Evolutionary conservation across 306 rosid genomes (phyloP).

Genomic region (Quercus agrifolia): DNA sequence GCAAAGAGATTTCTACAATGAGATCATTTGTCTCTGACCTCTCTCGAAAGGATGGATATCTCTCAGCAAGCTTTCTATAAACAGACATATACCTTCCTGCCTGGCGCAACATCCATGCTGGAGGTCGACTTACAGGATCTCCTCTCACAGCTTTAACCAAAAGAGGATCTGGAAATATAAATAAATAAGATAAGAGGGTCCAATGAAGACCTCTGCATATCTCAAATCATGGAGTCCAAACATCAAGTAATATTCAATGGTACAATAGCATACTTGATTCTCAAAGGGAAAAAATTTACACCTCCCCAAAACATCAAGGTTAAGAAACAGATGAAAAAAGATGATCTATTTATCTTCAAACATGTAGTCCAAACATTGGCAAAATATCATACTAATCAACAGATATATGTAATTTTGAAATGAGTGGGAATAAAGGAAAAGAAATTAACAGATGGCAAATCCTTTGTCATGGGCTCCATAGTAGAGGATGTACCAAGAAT

Average conservation of each 20-base stretch:
- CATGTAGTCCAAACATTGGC: not conserved
- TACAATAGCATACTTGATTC: not conserved
- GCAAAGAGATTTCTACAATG: constrained; percentile 98
- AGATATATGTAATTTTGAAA: too few relatives aligned
- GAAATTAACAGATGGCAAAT: too few relatives aligned
- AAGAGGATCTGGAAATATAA: constrained; percentile 62
- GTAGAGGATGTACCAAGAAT: not conserved
- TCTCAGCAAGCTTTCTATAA: constrained; percentile 96
- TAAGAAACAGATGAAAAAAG: not conserved
- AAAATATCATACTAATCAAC: not conserved
- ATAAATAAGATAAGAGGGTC: constrained; percentile 5
- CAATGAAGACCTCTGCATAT: constrained; percentile 12
- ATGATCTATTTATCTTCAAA: not conserved
- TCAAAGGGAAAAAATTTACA: not conserved
- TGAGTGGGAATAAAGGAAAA: too few relatives aligned
- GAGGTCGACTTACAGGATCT: constrained; percentile 83
- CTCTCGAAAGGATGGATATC: constrained; percentile 90
- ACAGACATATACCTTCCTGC: constrained; percentile 99
- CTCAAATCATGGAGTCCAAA: not conserved
- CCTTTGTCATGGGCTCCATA: not conserved
- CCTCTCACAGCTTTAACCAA: constrained; percentile 96
- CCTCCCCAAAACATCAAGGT: not conserved
- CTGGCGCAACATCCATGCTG: constrained; percentile 99
- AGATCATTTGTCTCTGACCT: constrained; percentile 97
- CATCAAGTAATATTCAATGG: not conserved